Evolutionary conservation across 2,329 filamentous ascomycete genomes (phyloP).

Genomic region (Talaromyces islandicus): DNA sequence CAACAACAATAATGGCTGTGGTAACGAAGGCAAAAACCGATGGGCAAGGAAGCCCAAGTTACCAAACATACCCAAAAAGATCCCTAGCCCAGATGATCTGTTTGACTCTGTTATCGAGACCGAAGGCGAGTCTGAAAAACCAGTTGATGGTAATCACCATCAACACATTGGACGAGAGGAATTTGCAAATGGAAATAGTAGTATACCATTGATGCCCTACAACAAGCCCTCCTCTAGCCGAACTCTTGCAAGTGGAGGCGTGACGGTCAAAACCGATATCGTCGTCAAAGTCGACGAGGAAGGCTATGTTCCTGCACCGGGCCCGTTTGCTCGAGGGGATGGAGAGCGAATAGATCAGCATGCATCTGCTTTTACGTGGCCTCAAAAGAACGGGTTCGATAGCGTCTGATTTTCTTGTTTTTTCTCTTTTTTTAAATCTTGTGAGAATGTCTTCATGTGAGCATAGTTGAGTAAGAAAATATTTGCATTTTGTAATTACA

Average conservation of each 20-base stretch:
- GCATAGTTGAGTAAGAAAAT: not conserved
- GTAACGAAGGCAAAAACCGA: not conserved
- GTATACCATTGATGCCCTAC: not conserved
- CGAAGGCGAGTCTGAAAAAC: not conserved
- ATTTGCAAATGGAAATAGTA: not conserved
- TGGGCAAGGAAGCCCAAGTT: not conserved
- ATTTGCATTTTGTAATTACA: constrained; percentile 22
- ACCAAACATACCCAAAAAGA: not conserved
- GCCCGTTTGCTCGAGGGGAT: not conserved
- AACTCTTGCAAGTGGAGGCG: constrained; percentile 7
- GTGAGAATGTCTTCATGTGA: not conserved
- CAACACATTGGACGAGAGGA: not conserved
- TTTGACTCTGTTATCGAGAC: not conserved
- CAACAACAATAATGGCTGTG: constrained; percentile 7
- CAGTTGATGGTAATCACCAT: not conserved
- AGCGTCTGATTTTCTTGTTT: not conserved
- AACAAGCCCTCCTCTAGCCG: not conserved
- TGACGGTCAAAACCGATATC: constrained; percentile 28
- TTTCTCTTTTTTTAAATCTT: not conserved
- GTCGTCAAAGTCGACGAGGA: constrained; percentile 21
- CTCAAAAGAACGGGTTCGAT: not conserved
- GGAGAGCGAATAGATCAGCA: not conserved
- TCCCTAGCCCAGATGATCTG: not conserved
- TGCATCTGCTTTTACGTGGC: constrained; percentile 1
- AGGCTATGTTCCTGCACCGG: not conserved